Evolutionary conservation across 805 yeast species (phyloP).

Genomic region (Grigorovia yakushimaensis): DNA sequence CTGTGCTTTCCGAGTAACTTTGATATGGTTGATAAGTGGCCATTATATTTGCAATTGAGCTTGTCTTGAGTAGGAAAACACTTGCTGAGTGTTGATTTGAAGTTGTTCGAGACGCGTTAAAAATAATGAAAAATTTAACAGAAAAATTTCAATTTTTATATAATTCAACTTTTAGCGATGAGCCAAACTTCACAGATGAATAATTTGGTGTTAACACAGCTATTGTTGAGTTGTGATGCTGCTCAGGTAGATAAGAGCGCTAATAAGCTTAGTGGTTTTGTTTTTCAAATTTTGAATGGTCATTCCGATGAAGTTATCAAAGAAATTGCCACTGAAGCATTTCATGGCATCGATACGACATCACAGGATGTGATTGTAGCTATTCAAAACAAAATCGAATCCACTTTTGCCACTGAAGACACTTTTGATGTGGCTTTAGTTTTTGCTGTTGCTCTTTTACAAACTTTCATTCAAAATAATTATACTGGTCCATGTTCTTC

Average conservation of each 20-base stretch:
- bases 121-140: too few species aligned
- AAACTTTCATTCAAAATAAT: conserved; percentile 63
- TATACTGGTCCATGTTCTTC: conserved; percentile 72
- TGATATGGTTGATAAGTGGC: conserved; percentile 26
- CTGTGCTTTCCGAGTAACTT: conserved; percentile 25
- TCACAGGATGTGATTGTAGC: neutral
- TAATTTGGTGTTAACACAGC: neutral
- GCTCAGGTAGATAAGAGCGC: neutral
- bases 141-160: neutral
- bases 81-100: too few species aligned
- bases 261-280: neutral
- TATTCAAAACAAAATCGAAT: neutral
- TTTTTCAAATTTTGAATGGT: conserved; percentile 14
- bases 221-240: neutral
- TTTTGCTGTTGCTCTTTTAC: conserved; percentile 51
- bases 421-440: conserved; percentile 6
- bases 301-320: conserved; percentile 14
- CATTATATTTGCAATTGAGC: neutral
- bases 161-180: neutral
- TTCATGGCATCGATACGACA: neutral
- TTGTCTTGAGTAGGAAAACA: too few species aligned
- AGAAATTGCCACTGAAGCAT: neutral
- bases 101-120: neutral
- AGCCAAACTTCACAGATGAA: neutral
- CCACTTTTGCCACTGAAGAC: neutral